Conservation (phyloP, 148 eudicot genomes). For the Rhododendron kiyosumense region DNA sequence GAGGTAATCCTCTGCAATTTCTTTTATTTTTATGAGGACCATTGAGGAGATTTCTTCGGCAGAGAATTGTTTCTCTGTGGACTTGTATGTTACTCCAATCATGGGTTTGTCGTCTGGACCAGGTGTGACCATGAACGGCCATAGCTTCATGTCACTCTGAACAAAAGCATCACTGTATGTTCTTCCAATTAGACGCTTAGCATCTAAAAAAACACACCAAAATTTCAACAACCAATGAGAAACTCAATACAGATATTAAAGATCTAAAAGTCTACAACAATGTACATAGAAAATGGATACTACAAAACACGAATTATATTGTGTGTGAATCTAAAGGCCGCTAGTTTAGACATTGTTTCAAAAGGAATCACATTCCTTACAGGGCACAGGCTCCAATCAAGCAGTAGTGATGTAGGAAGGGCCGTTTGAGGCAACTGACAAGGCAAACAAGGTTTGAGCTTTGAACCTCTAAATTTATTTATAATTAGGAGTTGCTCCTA, state of each 20-base stretch:
- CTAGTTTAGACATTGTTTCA: not conserved
- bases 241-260: not conserved
- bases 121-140: not conserved
- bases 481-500: not conserved
- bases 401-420: no score
- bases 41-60: conserved; percentile 6
- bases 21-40: not conserved
- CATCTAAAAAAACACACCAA: not conserved
- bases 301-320: not conserved
- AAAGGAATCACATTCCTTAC: not conserved
- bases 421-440: not conserved
- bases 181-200: conserved; percentile 6
- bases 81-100: not conserved
- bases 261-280: not conserved
- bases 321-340: not conserved
- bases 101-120: conserved; percentile 1
- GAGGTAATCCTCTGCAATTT: not conserved
- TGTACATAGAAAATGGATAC: not conserved
- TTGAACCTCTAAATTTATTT: not conserved
- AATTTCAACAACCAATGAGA: not conserved
- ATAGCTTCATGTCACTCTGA: not conserved
- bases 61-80: not conserved
- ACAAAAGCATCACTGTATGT: not conserved
- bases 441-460: not conserved
- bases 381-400: no score